Base-by-base conservation (phyloP, 345 rosid species). In the Gossypium sturtianum region DNA sequence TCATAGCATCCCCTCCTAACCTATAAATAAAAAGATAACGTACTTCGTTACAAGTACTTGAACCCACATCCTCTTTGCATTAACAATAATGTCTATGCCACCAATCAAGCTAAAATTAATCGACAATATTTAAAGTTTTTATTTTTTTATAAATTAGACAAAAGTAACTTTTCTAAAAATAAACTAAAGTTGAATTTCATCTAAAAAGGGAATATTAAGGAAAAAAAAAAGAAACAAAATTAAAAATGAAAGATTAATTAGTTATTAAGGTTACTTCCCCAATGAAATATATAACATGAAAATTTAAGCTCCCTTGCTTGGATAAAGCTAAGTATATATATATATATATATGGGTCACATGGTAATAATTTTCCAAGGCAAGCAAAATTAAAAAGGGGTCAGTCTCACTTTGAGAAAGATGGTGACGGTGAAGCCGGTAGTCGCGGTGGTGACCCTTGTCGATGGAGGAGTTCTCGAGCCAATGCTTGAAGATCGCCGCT, bases 391-490 rank as follows among this genome's bases (percentile, higher is more conserved):
- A 12, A 34, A 34, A 34, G 7, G 57, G 70, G 78, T 81, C 85
- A 20, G 61, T 20, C 81, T 86, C 89, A 74, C 76, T 84, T 86
- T 2, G 91, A 79, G 34, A 82, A 81, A 71, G 92, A 87, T 43
- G 82, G 64, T 22, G 64, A 59, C 0, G 64, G 77, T 56, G 87
- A 82, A 47, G 79, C 83, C 91, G 17, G 78, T 76, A 58, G 82
- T 44, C 71, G 87, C 0, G 84, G 83, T 0, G 89, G 88, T 71
- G 97, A 86, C 16, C 88, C 92, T 63, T 86, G 89, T 75, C 97
- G 81, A 16, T 87, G 87, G 7, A 90, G 83, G 43, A 91, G 91
- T 60, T 94, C 97, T 43, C 89, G 83, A 3, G 94, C 96, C 84
- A 92, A 78, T 3, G 93, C 89, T 60, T 94, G 93, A 38, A 90